A percentile compares a stretch with the other conserved stretches of the same genome.
Evolutionary conservation across 306 rosid genomes (phyloP).

Genomic region (Gastrolobium villosum): DNA sequence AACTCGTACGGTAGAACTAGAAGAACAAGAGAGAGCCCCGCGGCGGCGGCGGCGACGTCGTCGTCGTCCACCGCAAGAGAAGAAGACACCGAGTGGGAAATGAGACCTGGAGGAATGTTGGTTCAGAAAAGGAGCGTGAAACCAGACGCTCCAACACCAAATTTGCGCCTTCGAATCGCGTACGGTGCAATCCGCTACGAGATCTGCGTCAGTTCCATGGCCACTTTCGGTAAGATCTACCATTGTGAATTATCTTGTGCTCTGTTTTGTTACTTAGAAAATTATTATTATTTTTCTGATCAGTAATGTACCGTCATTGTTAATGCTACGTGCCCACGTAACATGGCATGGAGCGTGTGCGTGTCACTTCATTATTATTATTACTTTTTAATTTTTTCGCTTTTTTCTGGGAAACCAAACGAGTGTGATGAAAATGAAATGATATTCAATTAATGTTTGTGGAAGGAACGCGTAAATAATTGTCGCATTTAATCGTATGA

Average conservation of each 20-base stretch:
- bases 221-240: slow-evolving; percentile 68
- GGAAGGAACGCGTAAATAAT: not conserved
- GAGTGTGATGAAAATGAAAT: not conserved
- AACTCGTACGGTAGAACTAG: slow-evolving; percentile 30
- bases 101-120: slow-evolving; percentile 90
- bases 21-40: slow-evolving; percentile 27
- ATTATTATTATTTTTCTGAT: not conserved
- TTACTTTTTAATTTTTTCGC: not conserved
- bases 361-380: not conserved
- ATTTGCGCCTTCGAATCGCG: slow-evolving; percentile 65
- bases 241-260: not conserved
- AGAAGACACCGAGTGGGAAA: slow-evolving; percentile 71
- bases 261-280: slow-evolving; percentile 48
- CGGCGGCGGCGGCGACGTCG: slow-evolving; percentile 41
- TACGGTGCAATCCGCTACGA: slow-evolving; percentile 72
- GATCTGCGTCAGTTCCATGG: slow-evolving; percentile 66
- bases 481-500: not conserved
- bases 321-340: slow-evolving; percentile 37
- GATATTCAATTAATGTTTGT: not conserved
- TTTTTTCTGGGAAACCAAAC: slow-evolving; percentile 21
- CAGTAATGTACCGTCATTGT: not conserved
- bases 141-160: slow-evolving; percentile 46
- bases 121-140: slow-evolving; percentile 66
- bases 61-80: slow-evolving; percentile 43
- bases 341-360: slow-evolving; percentile 14